Evolutionary conservation across 177 flowering plant species (phyloP), one percentile per base, ranked within the genome.

Genomic region (Tripterygium wilfordii): DNA sequence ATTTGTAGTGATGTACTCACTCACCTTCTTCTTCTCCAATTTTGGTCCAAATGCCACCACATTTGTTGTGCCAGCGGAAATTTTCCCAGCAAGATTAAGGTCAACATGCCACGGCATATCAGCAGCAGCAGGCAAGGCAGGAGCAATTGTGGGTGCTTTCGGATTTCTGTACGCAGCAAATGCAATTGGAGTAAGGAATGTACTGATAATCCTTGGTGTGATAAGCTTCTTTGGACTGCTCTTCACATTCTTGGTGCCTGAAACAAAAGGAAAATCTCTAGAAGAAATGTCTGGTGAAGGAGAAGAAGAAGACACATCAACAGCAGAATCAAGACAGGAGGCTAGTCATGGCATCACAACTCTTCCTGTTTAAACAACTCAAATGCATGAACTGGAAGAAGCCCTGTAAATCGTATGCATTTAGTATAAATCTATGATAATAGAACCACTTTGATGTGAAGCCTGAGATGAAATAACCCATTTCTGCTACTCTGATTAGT

Each of bases 171-270:
- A 36, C 19, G 18, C 19, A 3, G 19, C 19, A n/a, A 10, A 36
- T 36, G 4, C 3, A 3, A 36, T 36, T 15, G 39, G 39, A 15
- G 39, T 36, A 20, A 36, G 9, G 39, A 36, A 36, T 3, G 3
- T 20, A 42, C 54, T 23, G 52, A 45, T 47, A 18, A 52, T 16
- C 35, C 53, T 75, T 2, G 77, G 64, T 10, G 60, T 36, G 0
- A 37, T 75, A 10, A 69, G 67, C 31, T 45, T 54, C 13, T 25
- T 60, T 0, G 80, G 80, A 2, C 40, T 75, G 54, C 2, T 61
- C 10, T 69, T 61, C 24, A 72, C 77, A 0, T 61, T 72, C 20
- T 61, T 72, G 59, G 77, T 75, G 12, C 80, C 80, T 0, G 80
- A 75, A 30, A 30, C 80, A 0, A 75, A 75, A 0, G 80, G 80